Evolutionary conservation across 1,139 yeast genomes (phyloP), one percentile per base, ranked within the genome.

Genomic region (Suhomyces ambrosiae): DNA sequence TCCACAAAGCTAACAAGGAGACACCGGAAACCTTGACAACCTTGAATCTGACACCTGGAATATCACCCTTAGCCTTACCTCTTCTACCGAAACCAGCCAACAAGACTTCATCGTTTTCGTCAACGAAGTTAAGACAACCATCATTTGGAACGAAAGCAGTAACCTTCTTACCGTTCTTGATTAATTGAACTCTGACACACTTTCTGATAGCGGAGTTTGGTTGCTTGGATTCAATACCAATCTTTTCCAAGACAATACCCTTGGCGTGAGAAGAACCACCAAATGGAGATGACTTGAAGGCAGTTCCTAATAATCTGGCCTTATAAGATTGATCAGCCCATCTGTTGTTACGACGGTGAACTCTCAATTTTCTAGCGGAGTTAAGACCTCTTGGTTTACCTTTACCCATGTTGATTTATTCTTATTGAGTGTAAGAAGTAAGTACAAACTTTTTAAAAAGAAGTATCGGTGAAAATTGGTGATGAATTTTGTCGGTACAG

Each of bases 31-130:
- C 99, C 84, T 94, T 94, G 74, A 94, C 98, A 73, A 92, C 97
- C 88, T 92, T 92, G 88, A 92, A 92, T 86, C 98, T 90, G 72
- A 92, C 98, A 87, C 98, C 98, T 77, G 98, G 98, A 71, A 92
- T 90, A 89, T 92, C 98, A 85, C 99, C 98, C 96, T 94, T 94
- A 74, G 99, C 98, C 86, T 92, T 92, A 82, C 99, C 99, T 86
- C 96, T 92, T 82, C 98, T 89, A 87, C 99, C 99, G 88, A 94
- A 94, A 83, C 99, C 99, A 65, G 99, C 97, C 65, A 92, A 81
- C 68, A 92, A 82, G 63, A 92, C 98, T 78, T 92, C 97, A 80
- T 92, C 97, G 82, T 92, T 92, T 82, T 92, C 97, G 71, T 92
- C 98, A 65, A 92, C 97, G 63, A 85, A 92, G 92, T 92, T 92